phyloP scores from a whole-genome alignment of 345 rosid species.

The Carallia brachiata region DNA sequence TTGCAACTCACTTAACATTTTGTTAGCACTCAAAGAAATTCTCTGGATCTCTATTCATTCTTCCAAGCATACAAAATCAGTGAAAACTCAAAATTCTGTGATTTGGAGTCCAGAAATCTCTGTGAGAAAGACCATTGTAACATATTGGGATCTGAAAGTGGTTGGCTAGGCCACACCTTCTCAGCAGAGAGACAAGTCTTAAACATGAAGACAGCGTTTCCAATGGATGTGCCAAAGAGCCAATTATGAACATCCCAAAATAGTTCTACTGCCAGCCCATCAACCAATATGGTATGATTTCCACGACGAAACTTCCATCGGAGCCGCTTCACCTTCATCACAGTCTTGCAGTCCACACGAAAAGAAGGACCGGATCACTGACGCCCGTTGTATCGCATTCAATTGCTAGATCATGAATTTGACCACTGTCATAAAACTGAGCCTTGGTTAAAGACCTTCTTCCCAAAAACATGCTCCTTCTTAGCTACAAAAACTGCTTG shows the following conservation, averaged over 20 bases:
- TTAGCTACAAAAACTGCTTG: slow-evolving; percentile 59
- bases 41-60: slow-evolving; percentile 59
- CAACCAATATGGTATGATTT: slow-evolving; percentile 69
- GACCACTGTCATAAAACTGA: slow-evolving; percentile 62
- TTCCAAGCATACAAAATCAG: slow-evolving; percentile 89
- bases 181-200: slow-evolving; percentile 70
- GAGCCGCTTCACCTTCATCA: slow-evolving; percentile 78
- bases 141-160: slow-evolving; percentile 45
- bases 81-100: slow-evolving; percentile 73
- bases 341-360: slow-evolving; percentile 69
- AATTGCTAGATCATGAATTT: slow-evolving; percentile 60
- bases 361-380: slow-evolving; percentile 65
- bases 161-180: slow-evolving; percentile 64
- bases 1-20: slow-evolving; percentile 38
- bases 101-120: slow-evolving; percentile 57
- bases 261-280: slow-evolving; percentile 72
- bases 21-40: slow-evolving; percentile 45
- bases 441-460: slow-evolving; percentile 72
- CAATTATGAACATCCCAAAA: slow-evolving; percentile 94
- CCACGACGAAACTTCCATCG: slow-evolving; percentile 90
- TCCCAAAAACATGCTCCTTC: slow-evolving; percentile 81
- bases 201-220: slow-evolving; percentile 92
- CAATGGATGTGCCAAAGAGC: slow-evolving; percentile 70
- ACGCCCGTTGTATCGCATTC: slow-evolving; percentile 58
- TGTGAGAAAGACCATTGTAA: slow-evolving; percentile 60